A percentile compares a stretch with the other conserved stretches of the same genome.
Conservation (phyloP, 208 protist species). For the Leishmania mexicana region DNA sequence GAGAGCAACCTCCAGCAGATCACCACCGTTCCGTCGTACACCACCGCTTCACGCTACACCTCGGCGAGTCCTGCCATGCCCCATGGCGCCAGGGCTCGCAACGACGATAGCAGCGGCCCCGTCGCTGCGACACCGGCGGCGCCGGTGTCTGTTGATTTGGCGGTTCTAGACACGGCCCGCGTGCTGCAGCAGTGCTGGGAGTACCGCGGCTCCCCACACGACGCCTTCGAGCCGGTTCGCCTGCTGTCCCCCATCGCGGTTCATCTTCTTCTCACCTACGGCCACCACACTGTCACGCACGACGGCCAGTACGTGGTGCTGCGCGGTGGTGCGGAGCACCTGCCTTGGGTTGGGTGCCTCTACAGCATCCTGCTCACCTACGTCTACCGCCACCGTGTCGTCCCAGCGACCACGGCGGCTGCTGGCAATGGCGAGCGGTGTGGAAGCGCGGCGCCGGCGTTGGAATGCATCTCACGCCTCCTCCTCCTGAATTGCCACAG, state of each 20-base stretch:
- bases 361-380: constrained; percentile 45
- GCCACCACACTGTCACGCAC: constrained; percentile 42
- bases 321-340: constrained; percentile 46
- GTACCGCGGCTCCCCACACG: constrained; percentile 51
- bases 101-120: not conserved
- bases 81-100: not conserved
- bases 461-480: constrained; percentile 39
- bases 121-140: not conserved
- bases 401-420: not conserved
- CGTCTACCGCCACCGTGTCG: constrained; percentile 4
- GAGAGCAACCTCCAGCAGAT: not conserved
- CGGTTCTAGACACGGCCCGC: constrained; percentile 46
- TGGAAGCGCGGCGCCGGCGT: not conserved
- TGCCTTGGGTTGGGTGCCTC: constrained; percentile 71
- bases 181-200: constrained; percentile 62
- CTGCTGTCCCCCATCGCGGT: constrained; percentile 43
- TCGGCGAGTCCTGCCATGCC: not conserved
- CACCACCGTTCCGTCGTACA: not conserved
- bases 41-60: not conserved
- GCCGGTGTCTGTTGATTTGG: constrained; percentile 35
- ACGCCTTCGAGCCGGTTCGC: constrained; percentile 66
- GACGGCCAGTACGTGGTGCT: constrained; percentile 57
- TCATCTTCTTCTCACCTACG: constrained; percentile 65
- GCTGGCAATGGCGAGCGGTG: not conserved
- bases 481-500: constrained; percentile 69